Conservation (phyloP, 345 rosid species). For the Salix viminalis region DNA sequence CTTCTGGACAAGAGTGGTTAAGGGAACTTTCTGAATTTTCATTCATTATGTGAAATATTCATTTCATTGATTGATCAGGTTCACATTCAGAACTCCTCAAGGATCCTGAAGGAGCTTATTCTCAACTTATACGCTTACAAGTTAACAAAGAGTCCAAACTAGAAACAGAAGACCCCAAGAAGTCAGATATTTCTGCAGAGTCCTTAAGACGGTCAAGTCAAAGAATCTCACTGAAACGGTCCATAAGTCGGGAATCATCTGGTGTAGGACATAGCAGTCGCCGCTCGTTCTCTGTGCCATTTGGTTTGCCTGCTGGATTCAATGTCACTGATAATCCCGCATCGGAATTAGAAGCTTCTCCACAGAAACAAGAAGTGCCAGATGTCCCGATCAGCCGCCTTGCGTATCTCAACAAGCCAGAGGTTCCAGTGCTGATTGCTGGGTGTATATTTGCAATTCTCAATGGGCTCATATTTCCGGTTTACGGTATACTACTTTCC, state of each 20-base stretch:
- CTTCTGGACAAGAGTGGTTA: background rate
- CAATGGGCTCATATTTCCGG: constrained; percentile 58
- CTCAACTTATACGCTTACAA: constrained; percentile 78
- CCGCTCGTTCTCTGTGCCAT: constrained; percentile 49
- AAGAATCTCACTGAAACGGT: constrained; percentile 40
- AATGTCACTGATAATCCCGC: constrained; percentile 22
- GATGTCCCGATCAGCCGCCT: constrained; percentile 53
- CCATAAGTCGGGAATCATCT: constrained; percentile 60
- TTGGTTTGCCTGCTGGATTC: constrained; percentile 53
- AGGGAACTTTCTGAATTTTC: background rate
- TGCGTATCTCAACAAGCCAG: constrained; percentile 75
- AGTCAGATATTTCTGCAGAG: constrained; percentile 1
- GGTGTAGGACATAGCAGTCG: constrained; percentile 51
- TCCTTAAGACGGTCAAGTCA: constrained; percentile 30
- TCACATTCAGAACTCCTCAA: constrained; percentile 54
- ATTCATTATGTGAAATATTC: background rate
- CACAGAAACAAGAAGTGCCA: constrained; percentile 26
- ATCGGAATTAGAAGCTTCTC: constrained; percentile 23
- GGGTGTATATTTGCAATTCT: constrained; percentile 49
- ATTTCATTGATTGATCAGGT: constrained; percentile 5
- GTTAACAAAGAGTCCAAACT: constrained; percentile 39
- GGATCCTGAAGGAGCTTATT: constrained; percentile 79
- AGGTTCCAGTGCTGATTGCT: constrained; percentile 52
- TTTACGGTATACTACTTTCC: constrained; percentile 54
- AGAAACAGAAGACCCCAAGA: constrained; percentile 29